Conservation (phyloP, 2,329 filamentous ascomycete genomes). For the Trichoderma brevicompactum region DNA sequence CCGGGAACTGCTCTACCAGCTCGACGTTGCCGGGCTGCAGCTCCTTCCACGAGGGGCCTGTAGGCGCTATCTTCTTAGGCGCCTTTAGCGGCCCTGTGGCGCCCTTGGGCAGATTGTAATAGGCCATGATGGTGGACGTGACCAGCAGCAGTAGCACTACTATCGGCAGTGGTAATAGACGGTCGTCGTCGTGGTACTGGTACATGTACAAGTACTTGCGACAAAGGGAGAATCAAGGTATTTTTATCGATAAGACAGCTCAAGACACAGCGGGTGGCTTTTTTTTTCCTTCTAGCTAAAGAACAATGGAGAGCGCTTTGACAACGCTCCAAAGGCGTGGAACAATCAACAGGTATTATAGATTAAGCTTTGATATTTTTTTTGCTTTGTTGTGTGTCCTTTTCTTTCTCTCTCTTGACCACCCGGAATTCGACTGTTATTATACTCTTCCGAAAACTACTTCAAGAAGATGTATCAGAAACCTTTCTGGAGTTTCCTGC, state of each 20-base stretch:
- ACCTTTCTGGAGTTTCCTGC: slow-evolving; percentile 16
- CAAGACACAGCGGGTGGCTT: neutral
- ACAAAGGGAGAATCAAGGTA: neutral
- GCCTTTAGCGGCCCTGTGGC: slow-evolving; percentile 26
- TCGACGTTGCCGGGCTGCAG: slow-evolving; percentile 29
- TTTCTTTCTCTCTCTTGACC: neutral
- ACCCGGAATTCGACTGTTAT: slow-evolving; percentile 5
- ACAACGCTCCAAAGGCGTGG: neutral
- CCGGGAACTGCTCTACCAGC: slow-evolving; percentile 26
- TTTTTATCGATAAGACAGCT: slow-evolving; percentile 21
- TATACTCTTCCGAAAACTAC: slow-evolving; percentile 12
- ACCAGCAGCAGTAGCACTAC: slow-evolving; percentile 14
- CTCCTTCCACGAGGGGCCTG: slow-evolving; percentile 10
- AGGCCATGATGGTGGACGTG: slow-evolving; percentile 21
- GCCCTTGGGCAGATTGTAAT: slow-evolving; percentile 8
- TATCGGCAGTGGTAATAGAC: slow-evolving; percentile 16
- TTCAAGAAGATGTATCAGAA: slow-evolving; percentile 20
- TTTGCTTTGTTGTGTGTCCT: neutral
- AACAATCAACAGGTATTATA: neutral
- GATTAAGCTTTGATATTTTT: slow-evolving; percentile 10
- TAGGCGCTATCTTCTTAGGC: slow-evolving; percentile 24
- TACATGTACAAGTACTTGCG: slow-evolving; percentile 23
- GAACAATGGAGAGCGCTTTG: neutral
- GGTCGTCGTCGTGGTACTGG: slow-evolving; percentile 20
- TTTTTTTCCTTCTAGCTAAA: neutral